phyloP scores from a whole-genome alignment of 2,329 filamentous ascomycete species.

The Colletotrichum filicis region DNA sequence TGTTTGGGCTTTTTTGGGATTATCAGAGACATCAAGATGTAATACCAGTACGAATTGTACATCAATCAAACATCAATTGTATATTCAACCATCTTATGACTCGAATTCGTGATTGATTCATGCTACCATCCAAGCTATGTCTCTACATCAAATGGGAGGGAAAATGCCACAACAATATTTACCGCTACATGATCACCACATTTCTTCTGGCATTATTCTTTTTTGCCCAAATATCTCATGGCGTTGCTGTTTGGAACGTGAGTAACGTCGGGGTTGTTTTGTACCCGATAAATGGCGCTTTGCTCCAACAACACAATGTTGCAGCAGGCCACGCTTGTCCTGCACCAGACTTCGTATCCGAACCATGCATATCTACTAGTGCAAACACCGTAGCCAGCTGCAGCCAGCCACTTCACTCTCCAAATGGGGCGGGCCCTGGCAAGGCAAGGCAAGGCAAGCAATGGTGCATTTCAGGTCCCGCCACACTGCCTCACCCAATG shows the following conservation, averaged over 20 bases:
- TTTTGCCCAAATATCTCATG: not conserved
- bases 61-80: conserved; percentile 13
- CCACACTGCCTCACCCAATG: conserved; percentile 18
- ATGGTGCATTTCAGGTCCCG: conserved; percentile 4
- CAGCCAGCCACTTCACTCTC: not conserved
- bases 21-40: conserved; percentile 28
- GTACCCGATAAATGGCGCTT: not conserved
- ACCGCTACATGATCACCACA: no score
- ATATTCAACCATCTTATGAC: not conserved
- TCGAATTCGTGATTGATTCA: no score
- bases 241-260: not conserved
- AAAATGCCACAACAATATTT: no score
- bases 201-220: no score
- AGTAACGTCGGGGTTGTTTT: not conserved
- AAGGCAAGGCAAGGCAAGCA: not conserved
- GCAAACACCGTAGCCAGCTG: not conserved
- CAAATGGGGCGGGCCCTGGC: not conserved
- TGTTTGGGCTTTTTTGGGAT: conserved; percentile 22
- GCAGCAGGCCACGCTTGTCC: not conserved
- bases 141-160: no score
- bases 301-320: not conserved
- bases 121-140: no score
- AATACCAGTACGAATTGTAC: conserved; percentile 33
- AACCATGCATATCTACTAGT: not conserved
- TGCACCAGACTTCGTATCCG: not conserved